phyloP scores from a whole-genome alignment of 1,139 yeast species.

The Hansenula sp. region DNA sequence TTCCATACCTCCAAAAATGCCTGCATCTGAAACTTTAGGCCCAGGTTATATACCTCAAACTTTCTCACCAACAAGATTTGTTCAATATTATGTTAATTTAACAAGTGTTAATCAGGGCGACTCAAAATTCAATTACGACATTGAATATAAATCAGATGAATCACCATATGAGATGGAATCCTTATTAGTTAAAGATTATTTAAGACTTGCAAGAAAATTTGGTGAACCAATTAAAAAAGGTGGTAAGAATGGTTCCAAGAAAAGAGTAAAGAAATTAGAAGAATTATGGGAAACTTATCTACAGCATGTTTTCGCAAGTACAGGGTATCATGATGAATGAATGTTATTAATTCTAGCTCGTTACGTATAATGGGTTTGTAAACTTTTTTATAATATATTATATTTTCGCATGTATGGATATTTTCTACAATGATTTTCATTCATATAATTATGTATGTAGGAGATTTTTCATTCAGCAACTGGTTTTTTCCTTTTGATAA shows the following conservation, averaged over 20 bases:
- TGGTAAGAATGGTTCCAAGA: conserved; percentile 13
- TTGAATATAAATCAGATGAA: conserved; percentile 70
- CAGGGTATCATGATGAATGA: conserved; percentile 51
- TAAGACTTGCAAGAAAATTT: conserved; percentile 50
- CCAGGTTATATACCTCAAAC: conserved; percentile 73
- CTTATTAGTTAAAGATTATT: conserved; percentile 58
- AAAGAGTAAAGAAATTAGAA: conserved; percentile 15
- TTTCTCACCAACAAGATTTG: conserved; percentile 68
- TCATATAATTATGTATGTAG: too few species aligned
- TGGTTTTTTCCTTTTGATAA: conserved; percentile 18
- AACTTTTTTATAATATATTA: too few species aligned
- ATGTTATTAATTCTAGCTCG: too few species aligned
- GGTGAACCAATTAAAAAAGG: conserved; percentile 36
- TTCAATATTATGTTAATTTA: conserved; percentile 70
- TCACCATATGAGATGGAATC: conserved; percentile 49
- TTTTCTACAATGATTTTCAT: background rate
- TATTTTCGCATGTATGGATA: too few species aligned
- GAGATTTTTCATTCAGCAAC: conserved; percentile 4
- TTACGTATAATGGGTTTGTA: too few species aligned
- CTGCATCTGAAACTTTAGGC: conserved; percentile 50
- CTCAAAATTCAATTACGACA: conserved; percentile 50
- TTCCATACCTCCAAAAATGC: conserved; percentile 66
- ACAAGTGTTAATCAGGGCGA: conserved; percentile 43
- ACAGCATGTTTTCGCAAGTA: conserved; percentile 55
- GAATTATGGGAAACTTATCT: conserved; percentile 35